A percentile compares a stretch with the other conserved stretches of the same genome.
Evolutionary conservation across 2,329 filamentous ascomycete species (phyloP).

Genomic region (Penicillium occitanis): DNA sequence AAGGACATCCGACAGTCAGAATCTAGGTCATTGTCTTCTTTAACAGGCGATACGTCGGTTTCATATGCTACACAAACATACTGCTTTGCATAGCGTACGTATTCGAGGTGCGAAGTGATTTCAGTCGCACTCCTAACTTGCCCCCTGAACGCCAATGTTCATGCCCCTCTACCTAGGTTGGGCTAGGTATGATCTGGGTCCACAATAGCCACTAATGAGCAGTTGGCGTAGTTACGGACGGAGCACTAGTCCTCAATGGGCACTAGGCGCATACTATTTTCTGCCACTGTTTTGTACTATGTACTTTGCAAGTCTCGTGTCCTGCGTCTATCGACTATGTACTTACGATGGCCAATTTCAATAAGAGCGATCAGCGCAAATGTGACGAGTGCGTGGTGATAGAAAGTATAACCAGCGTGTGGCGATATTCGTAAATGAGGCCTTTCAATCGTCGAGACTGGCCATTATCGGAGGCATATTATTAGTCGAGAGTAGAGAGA

Average conservation of each 20-base stretch:
- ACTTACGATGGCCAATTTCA: background rate
- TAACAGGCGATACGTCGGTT: background rate
- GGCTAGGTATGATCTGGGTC: background rate
- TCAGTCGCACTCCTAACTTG: background rate
- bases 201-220: background rate
- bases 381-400: background rate
- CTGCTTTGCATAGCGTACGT: background rate
- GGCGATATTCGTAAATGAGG: background rate
- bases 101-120: background rate
- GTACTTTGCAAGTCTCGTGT: background rate
- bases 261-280: background rate
- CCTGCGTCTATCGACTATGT: background rate
- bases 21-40: background rate
- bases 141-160: constrained; percentile 3
- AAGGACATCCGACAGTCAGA: background rate
- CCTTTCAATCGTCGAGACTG: background rate
- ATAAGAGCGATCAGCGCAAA: background rate
- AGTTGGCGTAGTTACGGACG: constrained; percentile 7
- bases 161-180: background rate
- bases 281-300: constrained; percentile 4
- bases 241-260: background rate
- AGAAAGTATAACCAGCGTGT: background rate
- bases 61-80: background rate
- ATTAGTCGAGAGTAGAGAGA: background rate
- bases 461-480: background rate